Conservation (phyloP, 1,139 yeast genomes). For the Candida sp. region DNA sequence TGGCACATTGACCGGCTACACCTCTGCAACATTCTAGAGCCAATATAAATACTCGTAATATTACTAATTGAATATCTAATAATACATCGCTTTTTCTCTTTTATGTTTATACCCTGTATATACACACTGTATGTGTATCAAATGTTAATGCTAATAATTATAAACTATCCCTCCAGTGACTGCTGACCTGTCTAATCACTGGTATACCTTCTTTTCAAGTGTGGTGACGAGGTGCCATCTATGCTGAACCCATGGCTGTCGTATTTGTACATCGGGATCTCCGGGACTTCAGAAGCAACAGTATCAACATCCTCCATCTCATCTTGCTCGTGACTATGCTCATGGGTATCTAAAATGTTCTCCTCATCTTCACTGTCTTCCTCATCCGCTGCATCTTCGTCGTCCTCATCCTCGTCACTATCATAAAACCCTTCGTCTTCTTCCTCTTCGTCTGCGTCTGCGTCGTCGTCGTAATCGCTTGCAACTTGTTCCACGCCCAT, state of each 20-base stretch:
- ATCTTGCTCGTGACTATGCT: slow-evolving; percentile 3
- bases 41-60: too few species aligned
- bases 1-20: too few species aligned
- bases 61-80: too few species aligned
- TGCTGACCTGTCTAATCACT: not conserved
- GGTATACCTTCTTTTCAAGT: slow-evolving; percentile 33
- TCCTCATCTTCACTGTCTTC: slow-evolving; percentile 5
- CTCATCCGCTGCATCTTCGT: slow-evolving; percentile 7
- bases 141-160: too few species aligned
- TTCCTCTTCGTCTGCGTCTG: slow-evolving; percentile 6
- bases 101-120: too few species aligned
- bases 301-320: slow-evolving; percentile 9
- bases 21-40: too few species aligned
- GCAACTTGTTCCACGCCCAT: slow-evolving; percentile 9
- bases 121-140: not conserved
- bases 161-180: too few species aligned
- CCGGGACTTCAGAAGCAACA: slow-evolving; percentile 1
- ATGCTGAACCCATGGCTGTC: slow-evolving; percentile 29
- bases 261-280: slow-evolving; percentile 16
- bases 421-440: slow-evolving; percentile 17
- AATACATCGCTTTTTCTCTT: too few species aligned
- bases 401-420: slow-evolving; percentile 15
- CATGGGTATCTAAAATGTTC: slow-evolving; percentile 5
- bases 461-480: slow-evolving; percentile 10
- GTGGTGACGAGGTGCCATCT: slow-evolving; percentile 41